These are phyloP conservation scores for Diaporthe helianthi DNA, from an alignment of 2,329 filamentous ascomycete genomes.

Conservation along the genomic window DNA sequence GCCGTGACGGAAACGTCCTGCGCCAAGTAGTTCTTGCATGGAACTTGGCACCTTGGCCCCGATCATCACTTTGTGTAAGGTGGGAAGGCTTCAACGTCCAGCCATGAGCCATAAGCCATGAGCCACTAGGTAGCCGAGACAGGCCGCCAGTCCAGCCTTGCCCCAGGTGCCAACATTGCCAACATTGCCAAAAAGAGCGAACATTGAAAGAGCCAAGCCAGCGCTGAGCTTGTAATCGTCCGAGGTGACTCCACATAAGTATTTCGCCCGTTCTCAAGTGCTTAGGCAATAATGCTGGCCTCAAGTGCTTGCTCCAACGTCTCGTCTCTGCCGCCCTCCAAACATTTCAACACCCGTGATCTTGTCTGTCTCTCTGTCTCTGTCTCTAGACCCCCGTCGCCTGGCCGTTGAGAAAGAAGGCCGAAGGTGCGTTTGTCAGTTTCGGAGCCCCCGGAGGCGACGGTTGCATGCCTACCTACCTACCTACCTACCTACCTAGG, in stretches of 20 bases:
- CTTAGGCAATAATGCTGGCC: slow-evolving; percentile 12
- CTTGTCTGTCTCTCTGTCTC: background rate
- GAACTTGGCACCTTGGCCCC: slow-evolving; percentile 26
- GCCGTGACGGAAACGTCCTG: slow-evolving; percentile 18
- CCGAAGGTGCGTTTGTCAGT: background rate
- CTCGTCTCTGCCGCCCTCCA: background rate
- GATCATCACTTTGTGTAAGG: slow-evolving; percentile 12
- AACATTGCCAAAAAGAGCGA: background rate
- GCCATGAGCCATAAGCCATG: background rate
- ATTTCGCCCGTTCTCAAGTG: slow-evolving; percentile 9
- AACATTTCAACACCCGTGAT: too few relatives aligned
- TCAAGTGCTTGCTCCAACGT: slow-evolving; percentile 14
- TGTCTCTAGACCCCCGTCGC: slow-evolving; percentile 4
- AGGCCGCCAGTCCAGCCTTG: background rate
- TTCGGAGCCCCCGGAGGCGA: background rate
- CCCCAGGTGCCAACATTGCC: background rate
- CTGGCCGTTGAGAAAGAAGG: background rate
- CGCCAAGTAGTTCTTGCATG: slow-evolving; percentile 27
- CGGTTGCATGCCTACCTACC: background rate
- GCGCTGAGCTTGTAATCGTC: slow-evolving; percentile 1
- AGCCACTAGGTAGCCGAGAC: too few relatives aligned
- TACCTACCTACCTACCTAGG: too few relatives aligned
- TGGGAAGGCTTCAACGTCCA: slow-evolving; percentile 12
- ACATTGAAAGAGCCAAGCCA: slow-evolving; percentile 14
- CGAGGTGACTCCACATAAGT: slow-evolving; percentile 3